Base-by-base conservation (phyloP, 2,329 filamentous ascomycete species). In the Aschersonia sp. region DNA sequence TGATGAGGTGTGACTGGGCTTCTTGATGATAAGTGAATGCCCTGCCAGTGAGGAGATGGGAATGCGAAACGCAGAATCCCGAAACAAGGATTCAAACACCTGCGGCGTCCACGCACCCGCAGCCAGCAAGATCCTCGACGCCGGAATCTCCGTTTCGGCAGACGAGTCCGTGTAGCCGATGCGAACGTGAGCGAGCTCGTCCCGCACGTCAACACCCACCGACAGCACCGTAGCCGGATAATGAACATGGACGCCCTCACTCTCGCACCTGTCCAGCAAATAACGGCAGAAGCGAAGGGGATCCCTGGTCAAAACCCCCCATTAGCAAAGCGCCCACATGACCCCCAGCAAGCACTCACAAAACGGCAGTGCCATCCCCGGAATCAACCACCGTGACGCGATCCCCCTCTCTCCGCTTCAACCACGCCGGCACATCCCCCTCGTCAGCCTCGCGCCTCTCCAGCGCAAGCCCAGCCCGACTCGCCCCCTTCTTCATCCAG, bases 61-160 rank as follows among this genome's bases (percentile, higher is more conserved):
- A 29, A 89, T 64, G 9, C 66, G 60, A 2, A 72, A 56, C 3
- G 56, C 57, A 1, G 81, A 72, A 0, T 61, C 56, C 0, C 77
- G 77, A 57, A 91, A 89, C 12, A 91, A 72, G 0, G 68, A 65
- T 2, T 65, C 55, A 58, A 87, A 83, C n/a, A 86, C 77, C 32
- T 65, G 63, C 0, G 77, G 72, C 0, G 84, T 83, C 85, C 86
- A 91, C 3, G 79, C 75, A 3, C 85, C 85, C 0, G 83, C 75
- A 0, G 82, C 67, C 51, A 91, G 71, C 12, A 89, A 65, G 30
- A 91, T 60, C 9, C 76, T 74, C 0, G 74, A 77, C 56, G 83
- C 86, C 0, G 80, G 72, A 2, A 89, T 58, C 43, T 75, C 66
- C 2, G 62, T 67, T 56, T 73, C 70, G 5, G 62, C 62, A 10